A percentile compares a stretch with the other conserved stretches of the same genome.
These are phyloP conservation scores for Pterocarpus santalinus DNA, from an alignment of 306 rosid species.

Conservation along the genomic window DNA sequence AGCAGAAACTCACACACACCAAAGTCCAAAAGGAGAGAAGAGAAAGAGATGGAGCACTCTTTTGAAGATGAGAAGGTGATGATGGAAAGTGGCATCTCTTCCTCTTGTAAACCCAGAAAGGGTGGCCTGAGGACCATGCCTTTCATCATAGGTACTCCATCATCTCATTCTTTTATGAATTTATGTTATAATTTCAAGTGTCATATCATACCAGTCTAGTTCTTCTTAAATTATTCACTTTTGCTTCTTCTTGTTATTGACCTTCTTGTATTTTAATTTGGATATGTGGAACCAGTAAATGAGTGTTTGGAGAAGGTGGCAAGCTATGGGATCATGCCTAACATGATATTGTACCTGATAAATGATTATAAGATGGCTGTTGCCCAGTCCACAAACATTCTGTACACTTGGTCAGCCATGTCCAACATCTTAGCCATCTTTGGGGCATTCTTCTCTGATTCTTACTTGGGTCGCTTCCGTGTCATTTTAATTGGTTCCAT, in stretches of 20 bases:
- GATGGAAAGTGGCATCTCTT: slow-evolving; percentile 14
- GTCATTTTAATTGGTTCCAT: slow-evolving; percentile 60
- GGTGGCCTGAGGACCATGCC: slow-evolving; percentile 70
- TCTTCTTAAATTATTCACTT: background rate
- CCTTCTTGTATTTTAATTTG: background rate
- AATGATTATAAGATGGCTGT: slow-evolving; percentile 45
- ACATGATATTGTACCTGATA: slow-evolving; percentile 63
- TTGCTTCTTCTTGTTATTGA: too few relatives aligned
- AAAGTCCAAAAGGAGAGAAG: background rate
- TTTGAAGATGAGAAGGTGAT: background rate
- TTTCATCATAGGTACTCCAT: slow-evolving; percentile 59
- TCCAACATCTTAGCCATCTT: slow-evolving; percentile 55
- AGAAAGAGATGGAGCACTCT: slow-evolving; percentile 10
- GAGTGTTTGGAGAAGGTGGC: slow-evolving; percentile 62
- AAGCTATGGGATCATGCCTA: slow-evolving; percentile 58
- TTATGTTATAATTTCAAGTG: too few relatives aligned
- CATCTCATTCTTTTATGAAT: background rate
- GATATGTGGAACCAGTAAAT: slow-evolving; percentile 48
- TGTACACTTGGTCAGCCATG: slow-evolving; percentile 59
- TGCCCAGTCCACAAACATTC: slow-evolving; percentile 49
- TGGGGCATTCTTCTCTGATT: slow-evolving; percentile 66
- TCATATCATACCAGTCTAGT: too few relatives aligned
- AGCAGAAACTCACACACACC: too few relatives aligned
- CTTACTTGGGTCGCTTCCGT: slow-evolving; percentile 60
- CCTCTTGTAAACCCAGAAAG: slow-evolving; percentile 40